Evolutionary conservation across 805 yeast species (phyloP).

Genomic region (Metschnikowia gruessii): DNA sequence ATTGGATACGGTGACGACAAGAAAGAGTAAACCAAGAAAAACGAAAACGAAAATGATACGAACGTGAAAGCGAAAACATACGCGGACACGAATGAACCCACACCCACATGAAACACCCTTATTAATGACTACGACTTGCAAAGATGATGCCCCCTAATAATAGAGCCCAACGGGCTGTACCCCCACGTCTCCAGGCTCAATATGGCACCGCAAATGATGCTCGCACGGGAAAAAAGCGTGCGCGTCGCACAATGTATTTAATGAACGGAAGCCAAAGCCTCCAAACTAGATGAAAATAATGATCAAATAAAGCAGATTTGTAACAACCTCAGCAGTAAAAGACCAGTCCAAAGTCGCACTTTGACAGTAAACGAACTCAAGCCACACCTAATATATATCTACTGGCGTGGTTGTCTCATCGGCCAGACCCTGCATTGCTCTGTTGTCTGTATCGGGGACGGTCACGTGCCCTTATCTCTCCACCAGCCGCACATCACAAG

Average conservation of each 20-base stretch:
- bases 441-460: neutral
- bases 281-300: slow-evolving; percentile 3
- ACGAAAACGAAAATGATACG: no score
- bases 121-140: neutral
- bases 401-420: no score
- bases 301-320: slow-evolving; percentile 1
- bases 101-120: neutral
- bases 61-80: no score
- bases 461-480: neutral
- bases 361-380: no score
- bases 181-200: neutral
- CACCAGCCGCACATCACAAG: neutral
- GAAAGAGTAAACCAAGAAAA: neutral
- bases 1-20: slow-evolving; percentile 48
- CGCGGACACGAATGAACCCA: no score
- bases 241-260: neutral
- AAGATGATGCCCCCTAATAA: neutral
- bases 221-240: neutral
- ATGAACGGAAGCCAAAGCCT: neutral
- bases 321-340: neutral
- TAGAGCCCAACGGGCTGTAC: neutral
- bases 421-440: no score
- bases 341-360: no score
- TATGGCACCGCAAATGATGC: neutral
- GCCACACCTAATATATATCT: no score